These are phyloP conservation scores for Ceratocystis eucalypticola DNA, from an alignment of 2,329 filamentous ascomycete species.

Conservation along the genomic window DNA sequence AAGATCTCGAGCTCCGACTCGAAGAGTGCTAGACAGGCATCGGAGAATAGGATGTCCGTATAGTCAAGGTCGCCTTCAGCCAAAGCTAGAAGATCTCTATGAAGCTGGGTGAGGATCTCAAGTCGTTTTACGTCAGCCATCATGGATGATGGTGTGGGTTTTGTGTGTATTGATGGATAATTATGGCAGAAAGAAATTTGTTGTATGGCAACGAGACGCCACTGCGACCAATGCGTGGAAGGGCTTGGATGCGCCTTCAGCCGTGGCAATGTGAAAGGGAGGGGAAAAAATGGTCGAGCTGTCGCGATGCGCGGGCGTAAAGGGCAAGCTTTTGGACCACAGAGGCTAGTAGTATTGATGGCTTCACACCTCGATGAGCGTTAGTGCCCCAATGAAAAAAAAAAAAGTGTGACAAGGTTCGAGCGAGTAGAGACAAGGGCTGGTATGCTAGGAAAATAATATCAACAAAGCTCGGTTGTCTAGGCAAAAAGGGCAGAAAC, in stretches of 20 bases:
- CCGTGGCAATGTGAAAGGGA: background rate
- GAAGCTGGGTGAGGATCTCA: slow-evolving; percentile 67
- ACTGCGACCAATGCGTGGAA: background rate
- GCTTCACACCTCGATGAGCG: background rate
- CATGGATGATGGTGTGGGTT: slow-evolving; percentile 25
- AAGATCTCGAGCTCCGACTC: slow-evolving; percentile 57
- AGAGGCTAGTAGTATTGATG: background rate
- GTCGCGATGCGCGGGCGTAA: no score
- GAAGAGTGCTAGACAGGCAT: slow-evolving; percentile 55
- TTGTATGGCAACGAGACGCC: background rate
- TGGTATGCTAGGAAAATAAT: background rate
- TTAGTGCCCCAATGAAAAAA: background rate
- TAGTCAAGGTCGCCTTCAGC: slow-evolving; percentile 50
- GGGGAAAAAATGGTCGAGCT: background rate
- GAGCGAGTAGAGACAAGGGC: background rate
- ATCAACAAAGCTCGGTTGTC: slow-evolving; percentile 7
- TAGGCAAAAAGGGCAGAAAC: slow-evolving; percentile 2
- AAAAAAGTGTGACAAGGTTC: background rate
- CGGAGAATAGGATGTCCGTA: slow-evolving; percentile 55
- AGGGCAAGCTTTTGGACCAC: background rate
- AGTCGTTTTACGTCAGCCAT: slow-evolving; percentile 66
- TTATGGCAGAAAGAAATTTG: background rate
- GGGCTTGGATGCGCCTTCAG: background rate
- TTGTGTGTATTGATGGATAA: slow-evolving; percentile 19
- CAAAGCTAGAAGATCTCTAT: slow-evolving; percentile 69